These are phyloP conservation scores for Arthroderma sp. DNA, from an alignment of 2,329 filamentous ascomycete species.

Conservation along the genomic window DNA sequence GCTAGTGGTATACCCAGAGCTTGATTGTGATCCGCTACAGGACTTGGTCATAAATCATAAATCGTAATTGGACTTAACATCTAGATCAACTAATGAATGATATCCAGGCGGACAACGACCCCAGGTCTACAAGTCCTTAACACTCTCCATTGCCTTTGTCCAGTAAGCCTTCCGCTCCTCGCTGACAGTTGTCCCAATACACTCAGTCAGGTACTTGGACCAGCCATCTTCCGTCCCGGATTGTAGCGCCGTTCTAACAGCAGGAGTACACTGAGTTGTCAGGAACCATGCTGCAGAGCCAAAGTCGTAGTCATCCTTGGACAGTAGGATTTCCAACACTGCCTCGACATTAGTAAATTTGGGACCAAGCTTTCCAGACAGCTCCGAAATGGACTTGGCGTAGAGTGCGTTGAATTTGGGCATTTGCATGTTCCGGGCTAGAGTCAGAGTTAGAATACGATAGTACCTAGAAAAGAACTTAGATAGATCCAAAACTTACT, in stretches of 20 bases:
- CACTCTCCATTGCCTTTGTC: slow-evolving; percentile 33
- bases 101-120: background rate
- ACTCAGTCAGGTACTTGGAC: slow-evolving; percentile 41
- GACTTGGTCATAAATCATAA: background rate
- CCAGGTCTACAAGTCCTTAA: background rate
- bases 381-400: slow-evolving; percentile 36
- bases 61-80: background rate
- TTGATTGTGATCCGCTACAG: too few relatives aligned
- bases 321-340: slow-evolving; percentile 41
- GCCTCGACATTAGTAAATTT: slow-evolving; percentile 30
- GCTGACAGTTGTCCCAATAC: slow-evolving; percentile 41
- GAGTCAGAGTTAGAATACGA: background rate
- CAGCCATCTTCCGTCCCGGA: slow-evolving; percentile 41
- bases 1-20: too few relatives aligned
- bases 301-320: slow-evolving; percentile 41
- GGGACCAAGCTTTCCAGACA: slow-evolving; percentile 27
- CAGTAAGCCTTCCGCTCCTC: slow-evolving; percentile 40
- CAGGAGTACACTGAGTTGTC: slow-evolving; percentile 40
- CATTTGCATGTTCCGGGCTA: slow-evolving; percentile 52
- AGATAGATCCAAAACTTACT: slow-evolving; percentile 11
- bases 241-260: slow-evolving; percentile 36
- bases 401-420: slow-evolving; percentile 45
- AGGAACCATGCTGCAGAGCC: slow-evolving; percentile 52
- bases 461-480: background rate
- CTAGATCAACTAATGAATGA: background rate